Evolutionary conservation across 2,329 filamentous ascomycete species (phyloP), one percentile per base, ranked within the genome.

Genomic region (Aspergillus sp.): DNA sequence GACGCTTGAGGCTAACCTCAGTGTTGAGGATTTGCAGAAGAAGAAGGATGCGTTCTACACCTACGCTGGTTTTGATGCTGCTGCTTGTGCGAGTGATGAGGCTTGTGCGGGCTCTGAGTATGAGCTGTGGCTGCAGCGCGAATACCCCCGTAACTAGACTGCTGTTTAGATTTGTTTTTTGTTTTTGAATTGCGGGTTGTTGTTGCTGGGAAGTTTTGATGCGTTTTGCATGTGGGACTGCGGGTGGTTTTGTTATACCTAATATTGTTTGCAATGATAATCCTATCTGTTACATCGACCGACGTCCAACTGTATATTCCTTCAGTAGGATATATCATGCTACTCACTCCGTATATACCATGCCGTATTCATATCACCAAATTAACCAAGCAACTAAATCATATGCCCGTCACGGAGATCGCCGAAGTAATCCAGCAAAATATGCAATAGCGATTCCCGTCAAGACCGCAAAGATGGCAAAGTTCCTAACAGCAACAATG

Each of bases 41-140:
- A 60, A 60, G 44, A 47, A 60, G 49, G 24, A 23, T 15, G 54
- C 33, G 27, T 57, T 60, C 17, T 60, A 60, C 40, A 47, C 44
- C 4, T 60, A 60, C 33, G 58, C 21, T 4, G 9, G 5, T 8
- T 33, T 47, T 41, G 58, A 60, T 45, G 17, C 39, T 12, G 15
- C 40, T 23, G 39, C n/a, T 11, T 52, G 50, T 15, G n/a, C 50
- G 21, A 44, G 39, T 19, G 50, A 52, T 17, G 39, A 44, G 23
- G 6, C 1, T 4, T 52, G 50, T 14, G 39, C n/a, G n/a, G 50
- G 50, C 15, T 35, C 23, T 21, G 39, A 52, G n/a, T 52, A 52
- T 35, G 50, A 52, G 14, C n/a, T 31, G 1, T 44, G 50, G 50
- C 5, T 52, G 17, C 17, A 19, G 12, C n/a, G 50, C 5, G 50